phyloP scores from a whole-genome alignment of 257 asterid species.

The Solanum stenotomum region DNA sequence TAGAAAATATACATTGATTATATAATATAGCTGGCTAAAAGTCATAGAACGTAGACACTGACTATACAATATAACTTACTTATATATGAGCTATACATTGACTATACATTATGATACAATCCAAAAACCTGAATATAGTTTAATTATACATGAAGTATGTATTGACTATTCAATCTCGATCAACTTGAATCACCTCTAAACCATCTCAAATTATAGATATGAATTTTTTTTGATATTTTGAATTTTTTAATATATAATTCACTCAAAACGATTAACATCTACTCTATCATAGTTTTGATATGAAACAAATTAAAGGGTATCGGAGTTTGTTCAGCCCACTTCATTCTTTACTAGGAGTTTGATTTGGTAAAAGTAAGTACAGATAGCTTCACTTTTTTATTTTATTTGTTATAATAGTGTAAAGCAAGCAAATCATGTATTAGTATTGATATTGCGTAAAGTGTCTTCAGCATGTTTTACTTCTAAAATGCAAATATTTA shows the following conservation, averaged over 20 bases:
- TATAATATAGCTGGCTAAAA: too few species aligned
- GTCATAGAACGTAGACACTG: background rate
- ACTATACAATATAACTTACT: background rate
- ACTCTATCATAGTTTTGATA: too few species aligned
- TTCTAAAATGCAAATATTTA: too few species aligned
- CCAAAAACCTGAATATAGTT: too few species aligned
- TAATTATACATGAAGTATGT: too few species aligned
- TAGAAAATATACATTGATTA: background rate
- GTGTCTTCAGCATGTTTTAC: too few species aligned
- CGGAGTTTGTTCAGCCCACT: background rate
- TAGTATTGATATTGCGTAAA: too few species aligned
- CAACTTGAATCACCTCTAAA: background rate
- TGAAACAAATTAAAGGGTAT: background rate
- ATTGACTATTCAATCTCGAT: background rate
- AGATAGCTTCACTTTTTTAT: background rate
- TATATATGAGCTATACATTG: background rate
- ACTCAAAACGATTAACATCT: too few species aligned
- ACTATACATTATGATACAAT: too few species aligned
- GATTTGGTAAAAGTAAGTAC: background rate
- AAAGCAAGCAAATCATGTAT: too few species aligned
- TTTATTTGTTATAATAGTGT: too few species aligned
- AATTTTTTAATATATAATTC: too few species aligned
- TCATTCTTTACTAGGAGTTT: background rate
- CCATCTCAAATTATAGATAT: background rate
- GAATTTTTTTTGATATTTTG: accelerated